phyloP scores from a whole-genome alignment of 2,329 filamentous ascomycete species.

The Elsinoe arachidis region DNA sequence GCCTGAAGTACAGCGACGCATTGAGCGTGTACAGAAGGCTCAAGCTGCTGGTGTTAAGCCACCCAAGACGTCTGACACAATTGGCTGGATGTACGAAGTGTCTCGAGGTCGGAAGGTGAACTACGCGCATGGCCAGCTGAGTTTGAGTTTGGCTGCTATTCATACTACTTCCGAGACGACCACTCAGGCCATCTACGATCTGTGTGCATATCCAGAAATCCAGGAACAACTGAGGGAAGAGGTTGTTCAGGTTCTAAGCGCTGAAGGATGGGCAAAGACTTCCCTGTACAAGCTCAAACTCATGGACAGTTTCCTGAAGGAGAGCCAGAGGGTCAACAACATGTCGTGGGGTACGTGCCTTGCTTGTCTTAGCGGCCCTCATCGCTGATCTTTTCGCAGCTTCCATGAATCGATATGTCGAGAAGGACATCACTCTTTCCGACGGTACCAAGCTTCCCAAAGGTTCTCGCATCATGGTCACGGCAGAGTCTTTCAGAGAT shows the following conservation, averaged over 20 bases:
- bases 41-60: conserved; percentile 16
- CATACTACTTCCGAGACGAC: conserved; percentile 25
- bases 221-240: conserved; percentile 23
- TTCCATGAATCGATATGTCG: conserved; percentile 23
- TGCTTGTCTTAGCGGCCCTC: not conserved
- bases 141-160: conserved; percentile 20
- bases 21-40: conserved; percentile 18
- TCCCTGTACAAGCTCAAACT: conserved; percentile 24
- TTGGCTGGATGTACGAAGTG: conserved; percentile 23
- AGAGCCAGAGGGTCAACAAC: conserved; percentile 24
- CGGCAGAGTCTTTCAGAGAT: conserved; percentile 14
- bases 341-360: conserved; percentile 17
- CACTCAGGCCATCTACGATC: conserved; percentile 20
- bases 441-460: conserved; percentile 23
- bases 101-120: conserved; percentile 18
- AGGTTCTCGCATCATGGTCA: conserved; percentile 17
- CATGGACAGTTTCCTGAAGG: conserved; percentile 29
- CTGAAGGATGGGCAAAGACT: conserved; percentile 25
- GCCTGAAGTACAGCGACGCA: conserved; percentile 28
- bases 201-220: conserved; percentile 21
- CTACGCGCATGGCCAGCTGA: conserved; percentile 19
- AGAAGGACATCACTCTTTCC: conserved; percentile 21
- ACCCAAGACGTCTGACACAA: conserved; percentile 21
- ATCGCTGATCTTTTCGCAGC: conserved; percentile 13
- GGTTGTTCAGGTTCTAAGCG: conserved; percentile 20